phyloP scores from a whole-genome alignment of 805 yeast species.

The Wickerhamiella azymoides region DNA sequence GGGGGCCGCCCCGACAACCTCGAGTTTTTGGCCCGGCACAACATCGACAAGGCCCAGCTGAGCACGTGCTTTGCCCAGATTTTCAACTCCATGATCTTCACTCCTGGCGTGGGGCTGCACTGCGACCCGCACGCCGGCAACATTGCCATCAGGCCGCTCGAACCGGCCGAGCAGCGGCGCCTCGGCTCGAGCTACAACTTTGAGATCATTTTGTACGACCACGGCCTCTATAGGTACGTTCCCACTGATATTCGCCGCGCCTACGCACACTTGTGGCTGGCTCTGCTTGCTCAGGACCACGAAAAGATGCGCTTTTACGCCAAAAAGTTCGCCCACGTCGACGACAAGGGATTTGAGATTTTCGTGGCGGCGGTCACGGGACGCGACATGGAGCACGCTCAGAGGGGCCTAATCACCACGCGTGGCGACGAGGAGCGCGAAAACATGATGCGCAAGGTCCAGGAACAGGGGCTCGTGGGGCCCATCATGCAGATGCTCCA shows the following conservation, averaged over 20 bases:
- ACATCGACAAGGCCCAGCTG: conserved; percentile 64
- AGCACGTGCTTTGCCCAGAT: conserved; percentile 77
- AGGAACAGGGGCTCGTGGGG: conserved; percentile 49
- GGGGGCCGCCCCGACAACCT: conserved; percentile 78
- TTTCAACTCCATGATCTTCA: conserved; percentile 89
- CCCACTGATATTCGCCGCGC: conserved; percentile 62
- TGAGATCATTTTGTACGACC: conserved; percentile 86
- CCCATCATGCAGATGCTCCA: conserved; percentile 70
- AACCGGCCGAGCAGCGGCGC: conserved; percentile 18
- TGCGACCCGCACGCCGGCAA: conserved; percentile 99
- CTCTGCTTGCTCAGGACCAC: conserved; percentile 58
- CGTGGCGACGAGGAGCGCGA: conserved; percentile 51
- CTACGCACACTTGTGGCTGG: conserved; percentile 87
- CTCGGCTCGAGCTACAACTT: conserved; percentile 47
- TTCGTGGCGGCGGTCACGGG: conserved; percentile 94
- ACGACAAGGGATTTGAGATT: conserved; percentile 63
- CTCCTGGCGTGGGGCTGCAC: conserved; percentile 81
- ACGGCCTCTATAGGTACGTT: conserved; percentile 81
- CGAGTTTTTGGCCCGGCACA: conserved; percentile 43
- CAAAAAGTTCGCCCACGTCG: conserved; percentile 60
- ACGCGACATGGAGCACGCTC: conserved; percentile 65
- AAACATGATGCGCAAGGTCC: conserved; percentile 49
- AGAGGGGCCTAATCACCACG: conserved; percentile 40
- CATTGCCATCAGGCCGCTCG: conserved; percentile 52
- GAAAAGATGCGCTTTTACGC: conserved; percentile 61